phyloP scores from a whole-genome alignment of 2,329 filamentous ascomycete species.

The Acrocalymma vagum region DNA sequence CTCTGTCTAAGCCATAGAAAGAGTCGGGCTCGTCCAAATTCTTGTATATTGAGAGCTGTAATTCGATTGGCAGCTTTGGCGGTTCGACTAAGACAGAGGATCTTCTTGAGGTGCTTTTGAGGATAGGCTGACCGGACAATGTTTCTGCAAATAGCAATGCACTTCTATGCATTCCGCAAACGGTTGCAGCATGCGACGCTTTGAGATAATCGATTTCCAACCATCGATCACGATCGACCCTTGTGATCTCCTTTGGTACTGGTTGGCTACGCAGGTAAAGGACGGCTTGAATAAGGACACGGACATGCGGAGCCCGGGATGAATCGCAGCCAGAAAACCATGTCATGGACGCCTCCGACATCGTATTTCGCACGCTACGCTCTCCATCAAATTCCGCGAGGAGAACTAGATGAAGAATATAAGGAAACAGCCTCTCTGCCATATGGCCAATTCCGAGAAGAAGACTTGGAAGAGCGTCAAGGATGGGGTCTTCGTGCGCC shows the following conservation, averaged over 20 bases:
- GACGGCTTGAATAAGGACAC: slow-evolving; percentile 78
- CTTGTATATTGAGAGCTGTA: slow-evolving; percentile 84
- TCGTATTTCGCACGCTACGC: slow-evolving; percentile 60
- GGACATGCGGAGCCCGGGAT: slow-evolving; percentile 68
- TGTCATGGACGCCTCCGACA: slow-evolving; percentile 72
- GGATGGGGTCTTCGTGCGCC: slow-evolving; percentile 69
- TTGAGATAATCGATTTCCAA: slow-evolving; percentile 80
- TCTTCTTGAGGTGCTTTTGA: slow-evolving; percentile 67
- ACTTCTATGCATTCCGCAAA: slow-evolving; percentile 86
- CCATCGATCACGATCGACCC: slow-evolving; percentile 83
- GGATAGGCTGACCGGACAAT: slow-evolving; percentile 61
- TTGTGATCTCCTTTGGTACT: slow-evolving; percentile 77
- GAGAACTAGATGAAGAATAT: slow-evolving; percentile 83
- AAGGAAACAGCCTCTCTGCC: slow-evolving; percentile 79
- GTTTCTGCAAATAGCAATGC: slow-evolving; percentile 86
- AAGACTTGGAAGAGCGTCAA: slow-evolving; percentile 73
- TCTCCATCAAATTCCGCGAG: slow-evolving; percentile 71
- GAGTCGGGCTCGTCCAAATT: slow-evolving; percentile 95
- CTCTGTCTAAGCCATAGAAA: slow-evolving; percentile 89
- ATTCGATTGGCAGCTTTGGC: slow-evolving; percentile 63
- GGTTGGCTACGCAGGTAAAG: slow-evolving; percentile 88
- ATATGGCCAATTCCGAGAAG: slow-evolving; percentile 73
- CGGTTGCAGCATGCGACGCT: slow-evolving; percentile 75
- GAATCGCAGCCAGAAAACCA: slow-evolving; percentile 66
- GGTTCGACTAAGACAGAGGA: slow-evolving; percentile 63